Evolutionary conservation across 176 grass and related monocot genomes (phyloP).

Genomic region (Dactylis glomerata): DNA sequence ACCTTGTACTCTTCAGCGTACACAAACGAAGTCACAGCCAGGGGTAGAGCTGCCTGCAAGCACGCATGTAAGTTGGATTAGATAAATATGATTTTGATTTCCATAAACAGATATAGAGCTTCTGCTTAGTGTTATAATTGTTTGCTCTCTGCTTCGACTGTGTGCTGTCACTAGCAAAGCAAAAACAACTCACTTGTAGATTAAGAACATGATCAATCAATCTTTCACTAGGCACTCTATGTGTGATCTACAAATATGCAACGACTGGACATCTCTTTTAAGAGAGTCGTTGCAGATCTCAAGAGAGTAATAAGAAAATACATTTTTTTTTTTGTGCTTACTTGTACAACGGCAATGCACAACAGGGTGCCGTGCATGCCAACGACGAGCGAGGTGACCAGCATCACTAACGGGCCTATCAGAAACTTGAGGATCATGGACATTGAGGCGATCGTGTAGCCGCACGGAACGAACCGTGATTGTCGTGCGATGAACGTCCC

Average conservation of each 20-base stretch:
- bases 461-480: constrained; percentile 56
- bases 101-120: too few relatives aligned
- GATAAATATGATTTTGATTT: neutral
- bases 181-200: too few relatives aligned
- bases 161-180: too few relatives aligned
- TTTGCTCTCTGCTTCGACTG: too few relatives aligned
- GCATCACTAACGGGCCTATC: constrained; percentile 57
- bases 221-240: neutral
- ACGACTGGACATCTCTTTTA: too few relatives aligned
- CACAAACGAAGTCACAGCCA: constrained; percentile 79
- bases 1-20: constrained; percentile 85
- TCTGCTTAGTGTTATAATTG: too few relatives aligned
- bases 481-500: constrained; percentile 80
- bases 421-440: constrained; percentile 66
- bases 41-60: constrained; percentile 64
- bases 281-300: too few relatives aligned
- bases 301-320: too few relatives aligned
- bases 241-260: neutral
- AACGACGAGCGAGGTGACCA: constrained; percentile 39
- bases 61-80: neutral
- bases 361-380: constrained; percentile 64
- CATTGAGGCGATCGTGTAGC: constrained; percentile 50
- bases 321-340: neutral
- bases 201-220: too few relatives aligned
- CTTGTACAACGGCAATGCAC: constrained; percentile 64